Base-by-base conservation (phyloP, 2,329 filamentous ascomycete species). In the Colletotrichum spaethianum region DNA sequence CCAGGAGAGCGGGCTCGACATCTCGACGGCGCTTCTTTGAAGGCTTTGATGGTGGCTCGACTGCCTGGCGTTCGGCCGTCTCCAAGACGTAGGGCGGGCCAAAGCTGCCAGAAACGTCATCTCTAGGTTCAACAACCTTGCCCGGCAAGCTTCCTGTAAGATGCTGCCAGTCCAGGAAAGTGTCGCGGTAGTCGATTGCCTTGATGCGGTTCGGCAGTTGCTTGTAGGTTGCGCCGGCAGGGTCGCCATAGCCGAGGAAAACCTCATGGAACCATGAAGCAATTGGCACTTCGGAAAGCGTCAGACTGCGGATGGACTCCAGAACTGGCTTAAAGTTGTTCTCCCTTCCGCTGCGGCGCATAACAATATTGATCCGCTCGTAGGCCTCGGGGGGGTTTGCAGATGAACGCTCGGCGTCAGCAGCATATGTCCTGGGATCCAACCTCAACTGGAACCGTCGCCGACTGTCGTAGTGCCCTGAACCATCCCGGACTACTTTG, bases 321-420 rank as follows among this genome's bases (percentile, higher is more conserved):
- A 99, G 86, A 12, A 99, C 92, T 12, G 95, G 92, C 79, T 94
- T 97, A 86, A 99, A 99, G 82, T 99, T 99, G 83, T 99, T 99
- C 82, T 99, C 96, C 72, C 95, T 89, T 36, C 94, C 92, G 79
- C 91, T 92, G 76, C 96, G 90, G 70, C 96, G 92, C 63, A 98
- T 88, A 66, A 99, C 85, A 50, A 98, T 83, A 78, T 99, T 99
- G 78, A 99, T 91, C 42, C 87, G 88, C 56, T 94, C 92, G 81
- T 98, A 98, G 5, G 97, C 86, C 77, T 97, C 93, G 0, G 89
- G 86, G 77, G 93, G 93, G n/a, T 92, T 93, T 71, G 88, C 86
- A 12, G 89, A 85, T 46, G 88, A 84, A 63, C 86, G 87, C 73
- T 93, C 91, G 75, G 91, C 91, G 81, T 99, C 96, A 63, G 88